Evolutionary conservation across 148 eudicot genomes (phyloP).

Genomic region (Rhododendron henanense): DNA sequence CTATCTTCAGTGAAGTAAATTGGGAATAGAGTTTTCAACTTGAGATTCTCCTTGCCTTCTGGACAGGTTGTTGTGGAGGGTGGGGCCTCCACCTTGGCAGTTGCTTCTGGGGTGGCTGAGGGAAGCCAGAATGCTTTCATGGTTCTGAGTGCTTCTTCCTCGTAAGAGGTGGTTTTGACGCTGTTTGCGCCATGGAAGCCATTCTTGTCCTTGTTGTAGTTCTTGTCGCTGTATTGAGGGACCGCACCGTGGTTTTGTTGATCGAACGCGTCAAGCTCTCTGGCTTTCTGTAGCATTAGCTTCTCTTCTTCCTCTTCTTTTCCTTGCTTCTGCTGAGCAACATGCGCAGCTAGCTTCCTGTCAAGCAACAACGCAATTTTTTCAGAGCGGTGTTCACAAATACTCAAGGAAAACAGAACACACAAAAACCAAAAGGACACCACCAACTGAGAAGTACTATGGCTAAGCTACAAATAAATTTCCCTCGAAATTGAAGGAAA

Average conservation of each 20-base stretch:
- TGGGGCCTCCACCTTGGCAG: constrained; percentile 71
- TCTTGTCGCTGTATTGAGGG: constrained; percentile 82
- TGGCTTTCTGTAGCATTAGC: constrained; percentile 68
- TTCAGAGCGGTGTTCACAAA: background rate
- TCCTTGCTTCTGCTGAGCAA: constrained; percentile 71
- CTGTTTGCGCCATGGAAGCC: constrained; percentile 97
- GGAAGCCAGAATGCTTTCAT: constrained; percentile 99
- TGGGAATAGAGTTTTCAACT: constrained; percentile 73
- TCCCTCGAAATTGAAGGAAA: background rate
- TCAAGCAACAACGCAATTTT: constrained; percentile 7
- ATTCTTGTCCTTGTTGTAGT: constrained; percentile 58
- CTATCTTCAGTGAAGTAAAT: constrained; percentile 64
- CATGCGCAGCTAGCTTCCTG: constrained; percentile 81
- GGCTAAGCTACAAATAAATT: background rate
- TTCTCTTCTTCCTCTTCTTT: constrained; percentile 81
- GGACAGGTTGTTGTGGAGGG: constrained; percentile 68
- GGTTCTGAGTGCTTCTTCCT: constrained; percentile 87
- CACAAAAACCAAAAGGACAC: background rate
- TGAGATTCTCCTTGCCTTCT: constrained; percentile 79
- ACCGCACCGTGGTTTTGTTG: constrained; percentile 94
- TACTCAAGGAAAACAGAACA: background rate
- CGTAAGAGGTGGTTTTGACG: constrained; percentile 82
- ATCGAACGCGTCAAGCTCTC: constrained; percentile 87
- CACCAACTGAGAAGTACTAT: background rate
- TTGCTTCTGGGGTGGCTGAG: constrained; percentile 91